A percentile compares a stretch with the other conserved stretches of the same genome.
Evolutionary conservation across 2,329 filamentous ascomycete genomes (phyloP).

Genomic region (Botrytis elliptica): DNA sequence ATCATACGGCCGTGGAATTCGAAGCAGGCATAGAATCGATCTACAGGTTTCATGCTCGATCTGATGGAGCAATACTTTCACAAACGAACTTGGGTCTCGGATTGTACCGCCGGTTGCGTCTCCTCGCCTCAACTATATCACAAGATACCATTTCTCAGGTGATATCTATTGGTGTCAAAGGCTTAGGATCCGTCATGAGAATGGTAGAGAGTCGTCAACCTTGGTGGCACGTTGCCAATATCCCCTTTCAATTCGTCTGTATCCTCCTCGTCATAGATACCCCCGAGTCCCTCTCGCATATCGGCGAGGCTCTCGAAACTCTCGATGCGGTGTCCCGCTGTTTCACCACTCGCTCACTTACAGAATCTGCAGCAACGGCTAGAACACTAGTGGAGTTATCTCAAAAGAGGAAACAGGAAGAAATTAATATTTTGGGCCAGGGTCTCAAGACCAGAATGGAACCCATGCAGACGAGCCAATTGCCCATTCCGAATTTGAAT

Average conservation of each 20-base stretch:
- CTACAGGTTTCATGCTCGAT: background rate
- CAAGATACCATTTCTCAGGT: slow-evolving; percentile 8
- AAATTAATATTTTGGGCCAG: slow-evolving; percentile 16
- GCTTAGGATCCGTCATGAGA: slow-evolving; percentile 25
- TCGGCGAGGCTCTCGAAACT: slow-evolving; percentile 28
- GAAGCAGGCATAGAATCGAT: slow-evolving; percentile 13
- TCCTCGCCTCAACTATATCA: slow-evolving; percentile 10
- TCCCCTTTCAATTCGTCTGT: slow-evolving; percentile 30
- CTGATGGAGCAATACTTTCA: slow-evolving; percentile 15
- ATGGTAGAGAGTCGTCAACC: slow-evolving; percentile 24
- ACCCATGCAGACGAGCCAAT: background rate
- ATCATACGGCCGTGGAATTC: slow-evolving; percentile 1
- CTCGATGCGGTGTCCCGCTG: slow-evolving; percentile 25
- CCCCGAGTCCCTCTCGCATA: slow-evolving; percentile 26
- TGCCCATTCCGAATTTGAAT: background rate
- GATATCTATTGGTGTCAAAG: slow-evolving; percentile 2
- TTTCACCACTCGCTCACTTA: slow-evolving; percentile 27
- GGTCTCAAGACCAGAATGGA: background rate
- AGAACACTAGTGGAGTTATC: slow-evolving; percentile 28
- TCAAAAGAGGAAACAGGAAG: slow-evolving; percentile 25
- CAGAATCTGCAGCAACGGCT: slow-evolving; percentile 29
- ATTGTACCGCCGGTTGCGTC: slow-evolving; percentile 15
- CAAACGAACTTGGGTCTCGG: slow-evolving; percentile 14
- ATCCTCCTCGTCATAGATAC: slow-evolving; percentile 29
- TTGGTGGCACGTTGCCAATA: slow-evolving; percentile 32